A percentile compares a stretch with the other conserved stretches of the same genome.
phyloP scores from a whole-genome alignment of 345 rosid species.

The Salix koriyanagi region DNA sequence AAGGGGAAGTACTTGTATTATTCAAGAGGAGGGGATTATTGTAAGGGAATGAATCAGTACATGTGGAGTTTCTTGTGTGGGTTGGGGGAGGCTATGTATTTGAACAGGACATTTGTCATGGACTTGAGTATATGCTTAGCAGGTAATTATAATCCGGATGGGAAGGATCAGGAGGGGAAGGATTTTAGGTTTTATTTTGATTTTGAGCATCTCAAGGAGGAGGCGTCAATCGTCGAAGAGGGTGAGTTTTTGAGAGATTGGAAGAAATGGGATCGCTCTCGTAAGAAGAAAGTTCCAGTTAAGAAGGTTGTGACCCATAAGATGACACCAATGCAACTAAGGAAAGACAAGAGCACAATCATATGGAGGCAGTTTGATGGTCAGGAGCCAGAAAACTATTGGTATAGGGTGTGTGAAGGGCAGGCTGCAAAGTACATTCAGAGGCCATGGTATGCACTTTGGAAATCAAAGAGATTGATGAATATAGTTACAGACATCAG shows the following conservation, averaged over 20 bases:
- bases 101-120: conserved; percentile 87
- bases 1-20: conserved; percentile 82
- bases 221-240: conserved; percentile 72
- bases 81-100: conserved; percentile 86
- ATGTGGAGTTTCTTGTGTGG: conserved; percentile 97
- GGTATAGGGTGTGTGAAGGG: conserved; percentile 95
- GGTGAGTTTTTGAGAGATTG: conserved; percentile 70
- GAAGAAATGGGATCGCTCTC: conserved; percentile 78
- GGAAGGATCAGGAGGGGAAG: conserved; percentile 78
- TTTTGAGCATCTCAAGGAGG: conserved; percentile 86
- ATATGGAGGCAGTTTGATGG: conserved; percentile 89
- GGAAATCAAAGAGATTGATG: conserved; percentile 97
- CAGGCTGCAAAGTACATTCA: conserved; percentile 60
- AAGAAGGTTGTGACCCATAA: conserved; percentile 68
- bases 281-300: conserved; percentile 64
- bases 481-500: conserved; percentile 77
- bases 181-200: conserved; percentile 86
- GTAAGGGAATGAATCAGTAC: conserved; percentile 94
- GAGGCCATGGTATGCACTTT: conserved; percentile 81
- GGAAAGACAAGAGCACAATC: conserved; percentile 69
- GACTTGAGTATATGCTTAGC: conserved; percentile 82
- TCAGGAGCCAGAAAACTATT: conserved; percentile 82
- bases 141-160: conserved; percentile 51
- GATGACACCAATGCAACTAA: conserved; percentile 63
- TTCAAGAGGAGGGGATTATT: conserved; percentile 83